These are phyloP conservation scores for Suhomyces yuchorum DNA, from an alignment of 1,139 yeast species.

Conservation along the genomic window DNA sequence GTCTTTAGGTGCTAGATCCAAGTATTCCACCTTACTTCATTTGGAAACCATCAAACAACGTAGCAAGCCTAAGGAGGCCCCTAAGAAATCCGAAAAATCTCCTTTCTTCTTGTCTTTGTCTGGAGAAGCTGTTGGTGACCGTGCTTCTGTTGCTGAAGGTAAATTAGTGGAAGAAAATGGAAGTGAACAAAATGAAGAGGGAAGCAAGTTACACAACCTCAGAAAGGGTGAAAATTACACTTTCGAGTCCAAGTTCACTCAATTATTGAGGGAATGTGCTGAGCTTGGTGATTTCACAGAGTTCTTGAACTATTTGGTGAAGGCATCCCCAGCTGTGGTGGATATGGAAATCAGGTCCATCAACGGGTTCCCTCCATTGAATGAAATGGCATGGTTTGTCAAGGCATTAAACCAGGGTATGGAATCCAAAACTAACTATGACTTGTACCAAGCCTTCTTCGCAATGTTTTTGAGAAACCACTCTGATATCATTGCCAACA, in stretches of 20 bases:
- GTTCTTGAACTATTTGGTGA: slow-evolving; percentile 59
- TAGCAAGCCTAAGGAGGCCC: slow-evolving; percentile 87
- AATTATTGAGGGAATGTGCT: slow-evolving; percentile 56
- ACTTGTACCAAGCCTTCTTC: slow-evolving; percentile 76
- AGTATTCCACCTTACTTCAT: slow-evolving; percentile 76
- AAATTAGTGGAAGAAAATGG: slow-evolving; percentile 20
- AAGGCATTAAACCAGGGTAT: slow-evolving; percentile 66
- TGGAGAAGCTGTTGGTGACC: slow-evolving; percentile 70
- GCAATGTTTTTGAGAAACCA: slow-evolving; percentile 73
- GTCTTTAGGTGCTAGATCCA: slow-evolving; percentile 73
- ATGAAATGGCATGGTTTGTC: slow-evolving; percentile 67
- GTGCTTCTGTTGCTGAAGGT: slow-evolving; percentile 64
- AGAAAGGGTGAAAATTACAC: slow-evolving; percentile 27
- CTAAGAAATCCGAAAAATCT: slow-evolving; percentile 80
- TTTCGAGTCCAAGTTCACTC: slow-evolving; percentile 79
- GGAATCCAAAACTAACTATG: slow-evolving; percentile 60
- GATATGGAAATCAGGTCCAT: slow-evolving; percentile 88
- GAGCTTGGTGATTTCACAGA: slow-evolving; percentile 40
- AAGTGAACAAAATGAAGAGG: slow-evolving; percentile 20
- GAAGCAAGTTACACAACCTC: slow-evolving; percentile 32
- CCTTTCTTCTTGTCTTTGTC: slow-evolving; percentile 77
- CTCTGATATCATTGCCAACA: slow-evolving; percentile 72
- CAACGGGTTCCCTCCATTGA: slow-evolving; percentile 60
- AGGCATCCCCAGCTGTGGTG: slow-evolving; percentile 72
- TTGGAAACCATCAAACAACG: slow-evolving; percentile 82